Conservation (phyloP, 805 yeast genomes). For the Lachancea sp. region DNA sequence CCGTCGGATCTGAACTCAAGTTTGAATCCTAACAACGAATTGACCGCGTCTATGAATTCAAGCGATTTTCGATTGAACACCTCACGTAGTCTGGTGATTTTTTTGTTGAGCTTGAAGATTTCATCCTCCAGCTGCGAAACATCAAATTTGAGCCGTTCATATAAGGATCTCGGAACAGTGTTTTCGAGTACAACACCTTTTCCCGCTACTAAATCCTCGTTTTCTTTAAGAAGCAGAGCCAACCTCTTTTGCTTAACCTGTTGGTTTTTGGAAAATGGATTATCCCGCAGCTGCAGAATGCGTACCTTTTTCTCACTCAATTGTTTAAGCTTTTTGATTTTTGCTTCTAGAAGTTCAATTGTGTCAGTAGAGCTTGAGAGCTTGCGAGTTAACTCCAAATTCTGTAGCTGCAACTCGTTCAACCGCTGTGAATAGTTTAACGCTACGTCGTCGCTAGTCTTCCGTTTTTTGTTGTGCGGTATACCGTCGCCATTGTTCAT, state of each 20-base stretch:
- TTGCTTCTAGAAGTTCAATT: constrained; percentile 33
- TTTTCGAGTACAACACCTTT: constrained; percentile 9
- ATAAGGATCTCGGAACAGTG: constrained; percentile 52
- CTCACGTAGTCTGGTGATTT: constrained; percentile 45
- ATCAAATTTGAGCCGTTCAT: constrained; percentile 56
- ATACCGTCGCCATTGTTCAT: constrained; percentile 14
- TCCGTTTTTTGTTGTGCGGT: constrained; percentile 25
- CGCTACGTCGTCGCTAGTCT: constrained; percentile 23
- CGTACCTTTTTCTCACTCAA: constrained; percentile 38
- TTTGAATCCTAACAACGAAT: constrained; percentile 63
- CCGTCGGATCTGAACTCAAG: constrained; percentile 58
- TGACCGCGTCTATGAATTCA: constrained; percentile 63
- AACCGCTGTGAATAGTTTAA: constrained; percentile 28
- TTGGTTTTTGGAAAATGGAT: constrained; percentile 61
- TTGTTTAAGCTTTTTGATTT: constrained; percentile 31
- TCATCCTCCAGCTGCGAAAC: constrained; percentile 41
- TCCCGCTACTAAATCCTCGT: constrained; percentile 42
- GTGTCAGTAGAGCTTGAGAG: constrained; percentile 35
- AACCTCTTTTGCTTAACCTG: constrained; percentile 48
- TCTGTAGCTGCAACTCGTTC: constrained; percentile 37
- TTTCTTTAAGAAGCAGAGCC: constrained; percentile 50
- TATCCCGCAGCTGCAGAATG: constrained; percentile 56
- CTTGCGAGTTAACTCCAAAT: constrained; percentile 34
- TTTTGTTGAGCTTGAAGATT: constrained; percentile 45
- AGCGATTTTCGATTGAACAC: constrained; percentile 59